Evolutionary conservation across 352 stramenopile species (phyloP).

Genomic region (Pythium aquatile): DNA sequence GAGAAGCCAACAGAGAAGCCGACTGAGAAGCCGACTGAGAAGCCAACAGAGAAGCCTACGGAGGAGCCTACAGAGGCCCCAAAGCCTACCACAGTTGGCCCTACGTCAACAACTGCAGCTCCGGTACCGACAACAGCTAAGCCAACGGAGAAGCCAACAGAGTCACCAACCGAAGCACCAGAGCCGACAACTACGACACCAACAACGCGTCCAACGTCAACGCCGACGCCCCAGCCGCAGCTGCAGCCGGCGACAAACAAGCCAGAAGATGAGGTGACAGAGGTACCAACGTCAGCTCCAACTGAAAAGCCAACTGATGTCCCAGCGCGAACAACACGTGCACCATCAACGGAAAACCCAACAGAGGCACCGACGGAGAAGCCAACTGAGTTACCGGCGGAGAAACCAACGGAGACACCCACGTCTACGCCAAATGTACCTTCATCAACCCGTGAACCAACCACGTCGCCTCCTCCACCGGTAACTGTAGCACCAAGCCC

Average conservation of each 20-base stretch:
- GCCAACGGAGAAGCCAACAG: neutral
- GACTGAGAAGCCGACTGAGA: neutral
- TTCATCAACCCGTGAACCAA: neutral
- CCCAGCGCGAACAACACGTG: neutral
- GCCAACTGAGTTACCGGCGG: neutral
- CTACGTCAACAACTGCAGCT: neutral
- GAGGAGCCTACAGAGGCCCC: slow-evolving; percentile 1
- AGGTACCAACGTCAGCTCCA: neutral
- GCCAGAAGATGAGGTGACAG: neutral
- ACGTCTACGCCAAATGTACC: neutral
- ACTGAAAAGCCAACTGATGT: neutral
- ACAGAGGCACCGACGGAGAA: neutral
- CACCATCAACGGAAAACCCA: neutral
- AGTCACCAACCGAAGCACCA: neutral
- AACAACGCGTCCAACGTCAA: neutral
- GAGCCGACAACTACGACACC: neutral
- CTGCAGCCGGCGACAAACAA: neutral
- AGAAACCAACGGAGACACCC: neutral
- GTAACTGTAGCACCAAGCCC: neutral
- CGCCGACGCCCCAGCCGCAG: neutral
- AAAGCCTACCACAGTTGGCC: neutral
- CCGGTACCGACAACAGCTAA: neutral
- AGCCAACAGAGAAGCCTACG: neutral
- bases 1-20: neutral
- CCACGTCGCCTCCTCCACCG: neutral